These are phyloP conservation scores for Cinnamomum micranthum DNA, from an alignment of 164 flowering plant genomes.

Conservation along the genomic window DNA sequence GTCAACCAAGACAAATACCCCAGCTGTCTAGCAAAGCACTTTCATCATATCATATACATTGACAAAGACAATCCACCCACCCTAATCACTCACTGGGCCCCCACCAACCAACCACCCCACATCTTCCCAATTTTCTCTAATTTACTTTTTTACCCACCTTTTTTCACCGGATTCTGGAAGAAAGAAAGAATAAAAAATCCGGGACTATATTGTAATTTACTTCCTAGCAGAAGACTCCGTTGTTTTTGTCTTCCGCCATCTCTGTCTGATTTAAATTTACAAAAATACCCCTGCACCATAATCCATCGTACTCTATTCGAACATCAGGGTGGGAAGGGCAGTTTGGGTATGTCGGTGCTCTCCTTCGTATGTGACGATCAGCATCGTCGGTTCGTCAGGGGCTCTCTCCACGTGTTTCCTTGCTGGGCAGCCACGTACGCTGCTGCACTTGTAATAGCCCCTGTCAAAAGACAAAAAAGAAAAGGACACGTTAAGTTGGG, in stretches of 20 bases:
- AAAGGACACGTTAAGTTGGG: neutral
- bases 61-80: neutral
- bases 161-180: neutral
- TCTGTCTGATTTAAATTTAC: conserved; percentile 1
- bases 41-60: too few species aligned
- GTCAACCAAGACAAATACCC: too few species aligned
- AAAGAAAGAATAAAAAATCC: neutral
- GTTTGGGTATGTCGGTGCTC: conserved; percentile 64
- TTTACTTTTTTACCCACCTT: neutral
- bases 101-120: neutral
- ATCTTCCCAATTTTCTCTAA: neutral
- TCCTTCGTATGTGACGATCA: conserved; percentile 79
- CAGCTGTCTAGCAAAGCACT: too few species aligned
- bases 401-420: conserved; percentile 85
- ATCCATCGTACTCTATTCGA: conserved; percentile 19
- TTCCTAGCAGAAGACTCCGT: neutral
- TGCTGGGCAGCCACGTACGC: conserved; percentile 71
- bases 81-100: neutral
- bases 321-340: conserved; percentile 29
- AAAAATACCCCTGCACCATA: neutral
- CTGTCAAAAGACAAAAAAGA: conserved; percentile 18
- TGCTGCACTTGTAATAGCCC: conserved; percentile 82
- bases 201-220: neutral
- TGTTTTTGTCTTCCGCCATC: neutral
- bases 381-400: conserved; percentile 60